Evolutionary conservation across 1,284 basidiomycete genomes (phyloP).

Genomic region (Ceratobasidium sp.): DNA sequence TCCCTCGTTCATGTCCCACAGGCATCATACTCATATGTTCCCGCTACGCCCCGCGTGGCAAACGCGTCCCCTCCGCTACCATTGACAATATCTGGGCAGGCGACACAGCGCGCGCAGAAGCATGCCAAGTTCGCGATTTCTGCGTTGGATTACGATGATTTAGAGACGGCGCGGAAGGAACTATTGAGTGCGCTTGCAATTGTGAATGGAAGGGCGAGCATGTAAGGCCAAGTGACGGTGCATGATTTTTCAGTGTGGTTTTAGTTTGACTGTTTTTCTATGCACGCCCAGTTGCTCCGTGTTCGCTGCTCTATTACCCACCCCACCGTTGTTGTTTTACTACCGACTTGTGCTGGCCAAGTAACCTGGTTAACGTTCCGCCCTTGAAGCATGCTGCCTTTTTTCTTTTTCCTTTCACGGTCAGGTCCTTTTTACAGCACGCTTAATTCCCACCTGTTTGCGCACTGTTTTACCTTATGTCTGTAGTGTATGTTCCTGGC

Average conservation of each 20-base stretch:
- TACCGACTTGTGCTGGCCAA: not conserved
- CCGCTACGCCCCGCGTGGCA: conserved; percentile 19
- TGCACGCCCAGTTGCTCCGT: not conserved
- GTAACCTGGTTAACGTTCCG: not conserved
- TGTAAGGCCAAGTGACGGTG: not conserved
- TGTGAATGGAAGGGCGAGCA: conserved; percentile 58
- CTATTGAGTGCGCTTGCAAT: conserved; percentile 73
- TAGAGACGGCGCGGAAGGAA: conserved; percentile 80
- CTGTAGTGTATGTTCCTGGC: conserved; percentile 6
- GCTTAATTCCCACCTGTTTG: not conserved
- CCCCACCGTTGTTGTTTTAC: conserved; percentile 1
- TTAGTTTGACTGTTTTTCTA: not conserved
- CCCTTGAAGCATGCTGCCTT: not conserved
- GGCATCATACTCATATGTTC: conserved; percentile 31
- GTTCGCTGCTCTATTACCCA: not conserved
- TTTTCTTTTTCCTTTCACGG: not conserved
- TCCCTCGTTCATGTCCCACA: conserved; percentile 36
- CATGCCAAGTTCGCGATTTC: conserved; percentile 91
- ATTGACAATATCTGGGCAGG: conserved; percentile 37
- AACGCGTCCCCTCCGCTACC: conserved; percentile 48
- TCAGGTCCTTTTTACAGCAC: not conserved
- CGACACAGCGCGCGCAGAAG: conserved; percentile 62
- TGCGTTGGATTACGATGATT: conserved; percentile 92
- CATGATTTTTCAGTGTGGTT: not conserved
- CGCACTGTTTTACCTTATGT: conserved; percentile 19